These are phyloP conservation scores for Juncus inflexus DNA, from an alignment of 176 grass and related monocot species.

Conservation along the genomic window DNA sequence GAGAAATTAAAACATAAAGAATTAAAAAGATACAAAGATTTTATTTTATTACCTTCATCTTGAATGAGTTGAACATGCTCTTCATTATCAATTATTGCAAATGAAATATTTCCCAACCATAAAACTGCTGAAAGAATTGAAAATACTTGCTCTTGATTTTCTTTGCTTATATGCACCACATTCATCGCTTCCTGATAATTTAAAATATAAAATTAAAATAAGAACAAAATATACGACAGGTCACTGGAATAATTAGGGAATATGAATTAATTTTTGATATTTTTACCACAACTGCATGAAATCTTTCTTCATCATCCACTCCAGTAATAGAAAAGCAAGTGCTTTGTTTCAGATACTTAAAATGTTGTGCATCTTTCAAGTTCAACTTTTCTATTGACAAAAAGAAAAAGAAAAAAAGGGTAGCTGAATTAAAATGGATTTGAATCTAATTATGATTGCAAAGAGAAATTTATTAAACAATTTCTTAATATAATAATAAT, in stretches of 20 bases:
- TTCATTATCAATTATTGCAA: conserved; percentile 87
- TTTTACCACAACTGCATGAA: conserved; percentile 70
- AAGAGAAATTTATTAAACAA: neutral
- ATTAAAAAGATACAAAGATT: no score
- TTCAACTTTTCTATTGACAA: conserved; percentile 75
- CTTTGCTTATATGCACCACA: conserved; percentile 89
- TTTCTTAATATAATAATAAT: no score
- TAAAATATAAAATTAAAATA: conserved; percentile 23
- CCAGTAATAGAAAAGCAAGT: conserved; percentile 91
- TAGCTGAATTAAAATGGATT: neutral
- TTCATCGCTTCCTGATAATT: conserved; percentile 85
- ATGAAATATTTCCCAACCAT: conserved; percentile 90
- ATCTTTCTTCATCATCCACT: conserved; percentile 86
- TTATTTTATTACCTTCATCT: conserved; percentile 64
- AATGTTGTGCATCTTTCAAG: conserved; percentile 77
- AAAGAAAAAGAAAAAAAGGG: conserved; percentile 3
- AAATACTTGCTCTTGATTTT: conserved; percentile 93
- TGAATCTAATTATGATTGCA: neutral
- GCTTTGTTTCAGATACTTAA: conserved; percentile 97
- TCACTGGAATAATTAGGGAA: neutral
- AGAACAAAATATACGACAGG: neutral
- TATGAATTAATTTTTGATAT: conserved; percentile 25
- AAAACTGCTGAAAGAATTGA: conserved; percentile 75
- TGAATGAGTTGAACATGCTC: conserved; percentile 87
- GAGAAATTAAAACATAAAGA: no score